A percentile compares a stretch with the other conserved stretches of the same genome.
These are phyloP conservation scores for Fusarium sp. DNA, from an alignment of 2,329 filamentous ascomycete species.

Conservation along the genomic window DNA sequence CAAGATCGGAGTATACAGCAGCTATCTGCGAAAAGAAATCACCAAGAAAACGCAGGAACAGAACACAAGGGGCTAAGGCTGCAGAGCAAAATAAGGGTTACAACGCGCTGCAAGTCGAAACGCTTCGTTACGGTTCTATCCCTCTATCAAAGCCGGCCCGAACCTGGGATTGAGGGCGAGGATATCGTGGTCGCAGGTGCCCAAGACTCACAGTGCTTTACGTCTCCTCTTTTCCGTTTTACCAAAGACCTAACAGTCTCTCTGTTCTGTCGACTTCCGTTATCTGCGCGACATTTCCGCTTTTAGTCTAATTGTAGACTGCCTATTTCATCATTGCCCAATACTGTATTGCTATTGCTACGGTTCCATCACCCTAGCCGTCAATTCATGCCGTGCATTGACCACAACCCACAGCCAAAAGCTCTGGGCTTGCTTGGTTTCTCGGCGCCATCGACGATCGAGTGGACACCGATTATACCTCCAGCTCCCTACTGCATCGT, in stretches of 20 bases:
- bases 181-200: conserved; percentile 9
- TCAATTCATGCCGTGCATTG: conserved; percentile 27
- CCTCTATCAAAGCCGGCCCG: neutral
- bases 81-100: neutral
- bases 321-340: conserved; percentile 8
- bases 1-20: neutral
- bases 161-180: conserved; percentile 1
- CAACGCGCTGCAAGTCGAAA: neutral
- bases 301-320: neutral
- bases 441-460: conserved; percentile 27
- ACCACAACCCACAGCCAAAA: conserved; percentile 6
- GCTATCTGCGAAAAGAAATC: conserved; percentile 7
- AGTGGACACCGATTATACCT: conserved; percentile 9
- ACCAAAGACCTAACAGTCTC: neutral
- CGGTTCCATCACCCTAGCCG: conserved; percentile 6
- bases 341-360: conserved; percentile 1
- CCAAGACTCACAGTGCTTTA: neutral
- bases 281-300: conserved; percentile 7
- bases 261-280: neutral
- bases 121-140: conserved; percentile 29
- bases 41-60: neutral
- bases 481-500: neutral
- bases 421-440: conserved; percentile 7
- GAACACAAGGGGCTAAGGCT: neutral
- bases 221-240: neutral